phyloP scores from a whole-genome alignment of 78 protist genomes.

The Monocercomonoides exilis region DNA sequence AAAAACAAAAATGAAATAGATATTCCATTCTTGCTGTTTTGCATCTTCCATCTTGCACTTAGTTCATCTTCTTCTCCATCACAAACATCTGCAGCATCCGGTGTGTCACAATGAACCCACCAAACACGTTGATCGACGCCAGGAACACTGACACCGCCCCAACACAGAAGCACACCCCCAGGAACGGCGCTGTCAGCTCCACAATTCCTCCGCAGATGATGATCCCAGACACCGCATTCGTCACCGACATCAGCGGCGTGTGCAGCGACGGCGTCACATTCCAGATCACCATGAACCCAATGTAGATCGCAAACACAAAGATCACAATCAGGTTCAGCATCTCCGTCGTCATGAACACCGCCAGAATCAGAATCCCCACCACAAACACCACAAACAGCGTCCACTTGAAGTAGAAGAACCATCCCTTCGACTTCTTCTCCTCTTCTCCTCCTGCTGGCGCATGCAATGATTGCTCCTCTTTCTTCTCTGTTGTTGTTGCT shows the following conservation, averaged over 20 bases:
- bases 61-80: not conserved
- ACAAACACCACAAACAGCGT: not conserved
- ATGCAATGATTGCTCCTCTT: not conserved
- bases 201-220: slow-evolving; percentile 84
- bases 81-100: slow-evolving; percentile 90
- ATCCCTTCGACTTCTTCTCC: not conserved
- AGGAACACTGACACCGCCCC: slow-evolving; percentile 64
- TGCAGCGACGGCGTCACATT: slow-evolving; percentile 94
- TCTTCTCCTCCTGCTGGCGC: not conserved
- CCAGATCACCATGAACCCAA: slow-evolving; percentile 61
- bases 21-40: too few relatives aligned
- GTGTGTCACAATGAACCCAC: slow-evolving; percentile 91
- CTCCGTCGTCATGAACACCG: not conserved
- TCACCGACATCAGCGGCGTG: slow-evolving; percentile 91
- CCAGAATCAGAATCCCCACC: slow-evolving; percentile 21
- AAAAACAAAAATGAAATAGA: too few relatives aligned
- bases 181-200: slow-evolving; percentile 36
- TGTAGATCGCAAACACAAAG: slow-evolving; percentile 59
- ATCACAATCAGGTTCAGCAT: slow-evolving; percentile 39
- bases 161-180: slow-evolving; percentile 34
- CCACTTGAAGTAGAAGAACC: not conserved
- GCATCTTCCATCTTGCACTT: too few relatives aligned
- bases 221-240: slow-evolving; percentile 95
- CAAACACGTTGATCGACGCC: slow-evolving; percentile 78
- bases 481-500: not conserved